Percentiles rank a stretch among this genome's conserved stretches.
phyloP scores from a whole-genome alignment of 148 eudicot genomes.

The Arbutus unedo region DNA sequence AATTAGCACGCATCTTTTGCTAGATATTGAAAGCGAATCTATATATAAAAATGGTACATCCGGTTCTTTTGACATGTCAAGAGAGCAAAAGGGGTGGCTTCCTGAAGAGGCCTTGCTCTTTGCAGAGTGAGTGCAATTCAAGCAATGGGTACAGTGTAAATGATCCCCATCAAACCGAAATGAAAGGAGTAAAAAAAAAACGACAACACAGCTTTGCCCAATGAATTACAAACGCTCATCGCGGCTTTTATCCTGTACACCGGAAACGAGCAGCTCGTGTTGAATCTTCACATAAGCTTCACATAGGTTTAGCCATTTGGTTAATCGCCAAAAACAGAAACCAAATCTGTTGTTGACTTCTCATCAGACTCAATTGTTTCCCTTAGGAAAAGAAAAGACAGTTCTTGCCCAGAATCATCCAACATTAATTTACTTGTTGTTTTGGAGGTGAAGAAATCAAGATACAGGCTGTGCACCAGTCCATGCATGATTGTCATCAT shows the following conservation, averaged over 20 bases:
- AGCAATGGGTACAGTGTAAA: background rate
- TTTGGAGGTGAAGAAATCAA: slow-evolving; percentile 22
- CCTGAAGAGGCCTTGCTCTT: background rate
- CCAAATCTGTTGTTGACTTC: background rate
- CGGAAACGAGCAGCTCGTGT: background rate
- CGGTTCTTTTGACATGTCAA: background rate
- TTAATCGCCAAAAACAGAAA: background rate
- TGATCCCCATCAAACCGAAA: background rate
- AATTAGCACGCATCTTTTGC: background rate
- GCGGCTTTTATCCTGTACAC: background rate
- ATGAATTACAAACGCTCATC: background rate
- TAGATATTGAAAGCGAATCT: background rate
- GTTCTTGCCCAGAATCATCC: background rate
- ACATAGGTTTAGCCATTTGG: background rate
- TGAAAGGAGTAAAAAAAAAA: background rate
- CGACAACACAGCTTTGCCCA: no score
- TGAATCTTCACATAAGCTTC: background rate
- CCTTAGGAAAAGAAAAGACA: background rate
- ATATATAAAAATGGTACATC: no score
- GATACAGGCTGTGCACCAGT: slow-evolving; percentile 53
- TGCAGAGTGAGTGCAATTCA: background rate
- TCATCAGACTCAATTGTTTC: background rate
- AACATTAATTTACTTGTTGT: background rate
- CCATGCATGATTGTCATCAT: slow-evolving; percentile 62
- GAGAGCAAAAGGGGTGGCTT: background rate